Evolutionary conservation across 1,139 yeast genomes (phyloP).

Genomic region (Barnettozyma hawaiiensis): DNA sequence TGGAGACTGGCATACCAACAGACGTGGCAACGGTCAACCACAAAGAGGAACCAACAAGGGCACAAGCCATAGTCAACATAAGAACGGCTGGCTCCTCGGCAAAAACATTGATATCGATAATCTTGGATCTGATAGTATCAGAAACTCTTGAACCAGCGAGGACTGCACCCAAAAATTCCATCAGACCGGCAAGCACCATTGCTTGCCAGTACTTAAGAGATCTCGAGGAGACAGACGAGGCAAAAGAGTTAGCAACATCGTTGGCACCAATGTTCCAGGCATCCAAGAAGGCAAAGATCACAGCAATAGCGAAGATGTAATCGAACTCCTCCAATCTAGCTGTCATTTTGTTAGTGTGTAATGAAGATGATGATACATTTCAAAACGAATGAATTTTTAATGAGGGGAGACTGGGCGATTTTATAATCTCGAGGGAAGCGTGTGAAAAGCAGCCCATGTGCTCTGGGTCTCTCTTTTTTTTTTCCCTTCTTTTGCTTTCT

Average conservation of each 20-base stretch:
- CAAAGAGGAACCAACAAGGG: conserved; percentile 66
- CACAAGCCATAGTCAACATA: conserved; percentile 73
- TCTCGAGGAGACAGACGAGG: conserved; percentile 67
- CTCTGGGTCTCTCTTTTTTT: too few species aligned
- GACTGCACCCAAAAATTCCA: conserved; percentile 73
- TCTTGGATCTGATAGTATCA: conserved; percentile 60
- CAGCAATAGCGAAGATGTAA: conserved; percentile 59
- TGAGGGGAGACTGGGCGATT: neutral
- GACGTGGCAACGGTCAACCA: conserved; percentile 68
- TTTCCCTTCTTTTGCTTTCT: too few species aligned
- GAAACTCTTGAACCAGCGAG: conserved; percentile 66
- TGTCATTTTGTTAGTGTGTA: conserved; percentile 8
- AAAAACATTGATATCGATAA: conserved; percentile 48
- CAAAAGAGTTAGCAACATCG: conserved; percentile 78
- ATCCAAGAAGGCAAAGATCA: conserved; percentile 70
- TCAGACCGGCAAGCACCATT: conserved; percentile 58
- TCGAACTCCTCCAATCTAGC: conserved; percentile 50
- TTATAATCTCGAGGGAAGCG: neutral
- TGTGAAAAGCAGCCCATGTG: conserved; percentile 1
- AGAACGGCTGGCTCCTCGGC: conserved; percentile 57
- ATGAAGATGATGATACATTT: neutral
- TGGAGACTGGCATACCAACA: conserved; percentile 71
- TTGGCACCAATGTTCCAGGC: conserved; percentile 86
- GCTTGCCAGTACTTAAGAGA: conserved; percentile 72
- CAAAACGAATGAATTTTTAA: too few species aligned